These are phyloP conservation scores for Aureobasidium sp. DNA, from an alignment of 2,329 filamentous ascomycete species.

Conservation along the genomic window DNA sequence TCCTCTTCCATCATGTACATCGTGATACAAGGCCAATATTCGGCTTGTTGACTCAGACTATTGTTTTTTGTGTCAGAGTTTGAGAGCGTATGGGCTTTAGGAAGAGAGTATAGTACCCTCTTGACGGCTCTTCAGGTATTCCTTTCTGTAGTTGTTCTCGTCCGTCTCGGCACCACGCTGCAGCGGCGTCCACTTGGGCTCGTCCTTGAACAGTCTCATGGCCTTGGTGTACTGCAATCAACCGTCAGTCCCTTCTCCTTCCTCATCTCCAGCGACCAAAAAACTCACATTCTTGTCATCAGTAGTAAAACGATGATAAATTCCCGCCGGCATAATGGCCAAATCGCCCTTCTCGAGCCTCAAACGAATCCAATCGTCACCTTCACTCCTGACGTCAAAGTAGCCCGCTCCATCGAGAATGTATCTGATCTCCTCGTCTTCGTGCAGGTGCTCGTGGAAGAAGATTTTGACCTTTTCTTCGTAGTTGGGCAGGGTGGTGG, in stretches of 20 bases:
- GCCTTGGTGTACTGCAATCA: constrained; percentile 75
- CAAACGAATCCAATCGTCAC: constrained; percentile 86
- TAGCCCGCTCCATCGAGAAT: constrained; percentile 82
- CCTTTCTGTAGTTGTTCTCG: constrained; percentile 67
- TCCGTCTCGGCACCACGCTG: constrained; percentile 76
- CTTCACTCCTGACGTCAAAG: constrained; percentile 81
- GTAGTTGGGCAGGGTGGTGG: constrained; percentile 75
- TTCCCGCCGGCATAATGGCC: constrained; percentile 87
- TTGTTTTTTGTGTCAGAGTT: background rate
- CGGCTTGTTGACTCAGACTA: background rate
- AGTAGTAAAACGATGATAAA: constrained; percentile 96
- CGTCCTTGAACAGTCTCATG: constrained; percentile 95
- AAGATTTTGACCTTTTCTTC: constrained; percentile 91
- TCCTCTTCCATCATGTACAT: background rate
- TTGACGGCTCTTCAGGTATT: constrained; percentile 53
- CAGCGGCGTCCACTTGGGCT: constrained; percentile 95
- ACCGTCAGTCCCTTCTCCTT: background rate
- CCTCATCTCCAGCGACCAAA: constrained; percentile 22
- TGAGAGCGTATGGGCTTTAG: background rate
- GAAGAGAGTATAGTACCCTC: constrained; percentile 14
- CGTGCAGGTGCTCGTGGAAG: constrained; percentile 92
- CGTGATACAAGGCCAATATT: background rate
- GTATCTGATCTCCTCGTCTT: constrained; percentile 97
- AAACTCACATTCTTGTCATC: constrained; percentile 77
- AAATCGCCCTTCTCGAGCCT: constrained; percentile 78